Conservation (phyloP, 2,329 filamentous ascomycete genomes). For the Microascus cirrosus region DNA sequence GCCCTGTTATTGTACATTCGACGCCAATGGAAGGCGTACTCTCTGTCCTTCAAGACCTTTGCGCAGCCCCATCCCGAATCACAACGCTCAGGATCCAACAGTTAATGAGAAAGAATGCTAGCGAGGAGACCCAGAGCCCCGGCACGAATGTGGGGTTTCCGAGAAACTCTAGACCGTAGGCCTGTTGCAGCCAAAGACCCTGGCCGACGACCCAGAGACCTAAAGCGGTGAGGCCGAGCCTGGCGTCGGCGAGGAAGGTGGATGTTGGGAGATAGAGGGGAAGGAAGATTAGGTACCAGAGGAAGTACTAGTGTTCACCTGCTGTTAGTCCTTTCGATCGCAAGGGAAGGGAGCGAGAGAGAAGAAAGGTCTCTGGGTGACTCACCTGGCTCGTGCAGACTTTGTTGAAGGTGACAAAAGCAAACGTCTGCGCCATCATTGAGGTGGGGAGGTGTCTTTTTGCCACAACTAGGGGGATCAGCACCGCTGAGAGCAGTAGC, state of each 20-base stretch:
- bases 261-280: slow-evolving; percentile 83
- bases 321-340: neutral
- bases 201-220: slow-evolving; percentile 67
- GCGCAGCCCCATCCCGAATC: slow-evolving; percentile 46
- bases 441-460: slow-evolving; percentile 72
- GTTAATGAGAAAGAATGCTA: slow-evolving; percentile 77
- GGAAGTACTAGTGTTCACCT: slow-evolving; percentile 61
- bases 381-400: slow-evolving; percentile 93
- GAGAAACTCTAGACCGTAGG: slow-evolving; percentile 66
- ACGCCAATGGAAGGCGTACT: neutral
- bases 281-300: slow-evolving; percentile 94
- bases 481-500: slow-evolving; percentile 63
- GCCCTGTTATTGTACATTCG: neutral
- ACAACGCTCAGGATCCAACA: slow-evolving; percentile 79
- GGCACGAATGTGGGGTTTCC: slow-evolving; percentile 77
- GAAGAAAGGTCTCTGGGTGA: slow-evolving; percentile 3
- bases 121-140: slow-evolving; percentile 64
- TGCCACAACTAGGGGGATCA: slow-evolving; percentile 65
- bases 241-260: slow-evolving; percentile 50
- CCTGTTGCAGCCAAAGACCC: slow-evolving; percentile 65
- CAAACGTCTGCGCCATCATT: slow-evolving; percentile 92
- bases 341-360: neutral
- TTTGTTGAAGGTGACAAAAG: slow-evolving; percentile 97
- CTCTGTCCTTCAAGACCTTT: neutral
- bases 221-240: slow-evolving; percentile 53